phyloP scores from a whole-genome alignment of 495 filamentous ascomycete genomes.

The Hypoxylon perforatum region DNA sequence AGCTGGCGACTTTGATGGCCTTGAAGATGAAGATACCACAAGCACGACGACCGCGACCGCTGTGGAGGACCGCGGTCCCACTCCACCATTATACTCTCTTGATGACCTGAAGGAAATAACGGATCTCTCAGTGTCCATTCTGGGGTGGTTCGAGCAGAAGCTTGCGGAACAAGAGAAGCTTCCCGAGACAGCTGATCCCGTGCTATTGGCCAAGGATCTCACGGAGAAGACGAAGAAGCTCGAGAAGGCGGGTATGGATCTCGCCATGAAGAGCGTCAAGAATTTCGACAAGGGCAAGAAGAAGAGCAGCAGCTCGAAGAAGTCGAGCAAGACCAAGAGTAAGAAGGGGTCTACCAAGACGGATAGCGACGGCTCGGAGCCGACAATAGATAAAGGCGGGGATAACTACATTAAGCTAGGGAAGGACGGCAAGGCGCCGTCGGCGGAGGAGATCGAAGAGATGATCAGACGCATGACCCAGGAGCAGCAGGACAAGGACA shows the following conservation, averaged over 20 bases:
- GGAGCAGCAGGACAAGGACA: constrained; percentile 53
- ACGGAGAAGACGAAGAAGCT: constrained; percentile 68
- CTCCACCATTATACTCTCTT: constrained; percentile 66
- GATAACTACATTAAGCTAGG: constrained; percentile 47
- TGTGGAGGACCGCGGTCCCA: constrained; percentile 53
- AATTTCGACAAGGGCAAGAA: constrained; percentile 67
- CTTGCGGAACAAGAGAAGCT: constrained; percentile 75
- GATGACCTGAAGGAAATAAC: constrained; percentile 71
- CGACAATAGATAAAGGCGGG: constrained; percentile 48
- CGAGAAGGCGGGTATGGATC: constrained; percentile 72
- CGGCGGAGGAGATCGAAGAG: constrained; percentile 60
- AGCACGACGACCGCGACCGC: constrained; percentile 52
- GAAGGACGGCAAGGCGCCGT: constrained; percentile 53
- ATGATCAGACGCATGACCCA: constrained; percentile 58
- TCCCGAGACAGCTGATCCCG: constrained; percentile 73
- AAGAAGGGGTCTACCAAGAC: constrained; percentile 56
- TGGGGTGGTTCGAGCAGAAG: constrained; percentile 76
- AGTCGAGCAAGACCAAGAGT: constrained; percentile 54
- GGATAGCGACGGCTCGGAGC: constrained; percentile 49
- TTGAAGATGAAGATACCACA: constrained; percentile 66
- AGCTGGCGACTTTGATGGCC: constrained; percentile 67
- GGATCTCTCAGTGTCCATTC: constrained; percentile 56
- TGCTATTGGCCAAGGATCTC: constrained; percentile 74
- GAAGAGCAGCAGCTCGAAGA: constrained; percentile 61
- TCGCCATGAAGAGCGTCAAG: constrained; percentile 77